Conservation (phyloP, 257 asterid genomes). For the Solanum lycopersicoides region DNA sequence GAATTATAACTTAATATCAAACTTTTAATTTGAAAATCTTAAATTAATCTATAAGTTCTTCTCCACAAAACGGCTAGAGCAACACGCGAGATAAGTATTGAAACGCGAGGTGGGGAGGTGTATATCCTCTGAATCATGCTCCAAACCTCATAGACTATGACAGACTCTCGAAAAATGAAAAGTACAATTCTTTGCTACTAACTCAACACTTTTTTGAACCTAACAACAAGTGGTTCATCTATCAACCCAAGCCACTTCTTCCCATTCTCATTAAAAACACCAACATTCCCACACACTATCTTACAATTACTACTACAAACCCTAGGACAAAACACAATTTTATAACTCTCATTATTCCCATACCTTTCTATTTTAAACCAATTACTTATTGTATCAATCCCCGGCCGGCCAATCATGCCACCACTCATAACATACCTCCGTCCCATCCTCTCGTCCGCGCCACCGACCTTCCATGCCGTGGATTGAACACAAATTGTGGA, state of each 20-base stretch:
- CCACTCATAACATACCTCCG: slow-evolving; percentile 32
- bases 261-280: slow-evolving; percentile 33
- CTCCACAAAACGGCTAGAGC: slow-evolving; percentile 38
- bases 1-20: too few species aligned
- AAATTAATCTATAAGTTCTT: not conserved
- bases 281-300: slow-evolving; percentile 36
- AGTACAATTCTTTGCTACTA: not conserved
- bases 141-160: slow-evolving; percentile 73
- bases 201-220: slow-evolving; percentile 21
- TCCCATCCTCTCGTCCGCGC: slow-evolving; percentile 13
- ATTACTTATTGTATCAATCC: slow-evolving; percentile 26
- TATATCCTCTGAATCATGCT: slow-evolving; percentile 58
- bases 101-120: slow-evolving; percentile 51
- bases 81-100: slow-evolving; percentile 48
- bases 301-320: slow-evolving; percentile 29
- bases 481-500: slow-evolving; percentile 49
- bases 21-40: too few species aligned
- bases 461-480: slow-evolving; percentile 36
- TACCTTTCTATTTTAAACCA: slow-evolving; percentile 43
- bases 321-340: slow-evolving; percentile 42
- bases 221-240: slow-evolving; percentile 25
- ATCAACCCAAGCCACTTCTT: slow-evolving; percentile 40
- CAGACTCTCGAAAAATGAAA: not conserved
- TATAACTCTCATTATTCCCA: slow-evolving; percentile 18
- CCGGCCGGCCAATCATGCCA: slow-evolving; percentile 30